Percentiles rank a stretch among this genome's conserved stretches.
Evolutionary conservation across 1,284 basidiomycete species (phyloP).

Genomic region (Trametes hirsuta): DNA sequence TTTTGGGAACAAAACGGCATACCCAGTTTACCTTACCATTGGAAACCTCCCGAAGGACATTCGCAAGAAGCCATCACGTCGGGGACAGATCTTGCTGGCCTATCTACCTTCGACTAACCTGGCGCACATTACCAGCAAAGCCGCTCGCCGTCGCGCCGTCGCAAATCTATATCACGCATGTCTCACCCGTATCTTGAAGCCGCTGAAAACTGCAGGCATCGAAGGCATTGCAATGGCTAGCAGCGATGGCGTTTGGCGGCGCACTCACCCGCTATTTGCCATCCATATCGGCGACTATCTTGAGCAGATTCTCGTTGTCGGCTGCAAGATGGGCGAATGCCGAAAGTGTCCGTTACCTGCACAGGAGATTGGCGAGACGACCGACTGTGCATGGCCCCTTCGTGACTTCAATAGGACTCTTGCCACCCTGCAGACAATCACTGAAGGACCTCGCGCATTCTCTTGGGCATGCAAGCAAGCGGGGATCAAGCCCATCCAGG

Average conservation of each 20-base stretch:
- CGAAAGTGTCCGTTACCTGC: constrained; percentile 22
- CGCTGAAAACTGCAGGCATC: constrained; percentile 15
- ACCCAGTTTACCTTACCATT: constrained; percentile 44
- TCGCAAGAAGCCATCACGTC: constrained; percentile 37
- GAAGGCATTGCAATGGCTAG: constrained; percentile 24
- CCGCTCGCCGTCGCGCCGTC: constrained; percentile 17
- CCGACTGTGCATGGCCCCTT: not conserved
- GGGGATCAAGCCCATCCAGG: constrained; percentile 18
- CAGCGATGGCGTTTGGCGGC: constrained; percentile 29
- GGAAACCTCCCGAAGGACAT: constrained; percentile 41
- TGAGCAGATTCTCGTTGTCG: not conserved
- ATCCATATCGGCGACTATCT: constrained; percentile 8
- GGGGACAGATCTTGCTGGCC: constrained; percentile 40
- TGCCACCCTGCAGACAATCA: not conserved
- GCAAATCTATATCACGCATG: constrained; percentile 28
- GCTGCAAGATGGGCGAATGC: not conserved
- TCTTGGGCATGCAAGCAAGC: not conserved
- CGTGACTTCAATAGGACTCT: not conserved
- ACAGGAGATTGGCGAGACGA: constrained; percentile 8
- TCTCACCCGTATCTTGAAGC: constrained; percentile 21
- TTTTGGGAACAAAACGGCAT: constrained; percentile 40
- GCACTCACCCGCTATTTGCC: constrained; percentile 31
- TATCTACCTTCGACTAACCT: constrained; percentile 43
- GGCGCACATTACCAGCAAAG: constrained; percentile 31
- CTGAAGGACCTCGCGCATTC: not conserved